Percentiles rank a stretch among this genome's conserved stretches.
Conservation (phyloP, 495 filamentous ascomycete genomes). For the Neurospora sp. region DNA sequence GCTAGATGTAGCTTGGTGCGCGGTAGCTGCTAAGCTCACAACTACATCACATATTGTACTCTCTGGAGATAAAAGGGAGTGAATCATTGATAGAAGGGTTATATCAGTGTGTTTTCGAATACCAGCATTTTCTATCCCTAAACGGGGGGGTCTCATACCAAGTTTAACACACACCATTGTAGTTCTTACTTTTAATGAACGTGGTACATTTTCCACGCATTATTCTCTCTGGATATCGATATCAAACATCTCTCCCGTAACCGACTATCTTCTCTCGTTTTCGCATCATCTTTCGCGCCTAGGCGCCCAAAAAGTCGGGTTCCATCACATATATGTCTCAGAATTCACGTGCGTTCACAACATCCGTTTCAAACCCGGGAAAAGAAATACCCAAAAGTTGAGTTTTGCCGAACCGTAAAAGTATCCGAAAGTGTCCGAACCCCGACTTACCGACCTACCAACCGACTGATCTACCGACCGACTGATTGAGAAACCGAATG, state of each 20-base stretch:
- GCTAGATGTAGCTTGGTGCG: not conserved
- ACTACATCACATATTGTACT: not conserved
- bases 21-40: not conserved
- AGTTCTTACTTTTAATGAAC: too few relatives aligned
- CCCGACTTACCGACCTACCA: not conserved
- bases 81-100: not conserved
- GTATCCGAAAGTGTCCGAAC: not conserved
- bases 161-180: too few relatives aligned
- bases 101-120: not conserved
- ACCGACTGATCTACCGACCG: not conserved
- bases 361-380: not conserved
- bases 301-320: not conserved
- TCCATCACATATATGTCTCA: not conserved
- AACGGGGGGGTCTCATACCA: not conserved
- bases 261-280: not conserved
- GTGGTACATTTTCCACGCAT: too few relatives aligned
- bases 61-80: not conserved
- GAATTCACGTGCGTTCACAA: not conserved
- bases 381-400: not conserved
- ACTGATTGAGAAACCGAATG: not conserved
- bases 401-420: not conserved
- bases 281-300: not conserved
- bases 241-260: not conserved
- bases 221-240: too few relatives aligned
- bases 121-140: not conserved